phyloP scores from a whole-genome alignment of 805 yeast genomes.

The Metschnikowia cubensis region DNA sequence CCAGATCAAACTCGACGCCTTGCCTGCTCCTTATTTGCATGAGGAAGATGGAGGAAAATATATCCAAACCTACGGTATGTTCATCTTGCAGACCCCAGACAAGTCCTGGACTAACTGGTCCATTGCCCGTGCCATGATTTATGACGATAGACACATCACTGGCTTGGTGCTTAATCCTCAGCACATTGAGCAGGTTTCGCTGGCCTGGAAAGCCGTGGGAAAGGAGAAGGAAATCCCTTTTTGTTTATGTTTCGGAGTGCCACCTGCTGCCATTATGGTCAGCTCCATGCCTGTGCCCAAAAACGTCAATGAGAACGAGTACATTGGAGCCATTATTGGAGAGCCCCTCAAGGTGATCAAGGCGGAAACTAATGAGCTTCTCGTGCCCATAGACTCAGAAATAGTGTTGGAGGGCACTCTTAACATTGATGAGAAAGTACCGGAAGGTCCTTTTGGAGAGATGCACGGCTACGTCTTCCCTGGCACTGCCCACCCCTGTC shows the following conservation, averaged over 20 bases:
- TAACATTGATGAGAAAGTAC: conserved; percentile 11
- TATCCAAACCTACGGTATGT: conserved; percentile 27
- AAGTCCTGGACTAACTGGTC: conserved; percentile 26
- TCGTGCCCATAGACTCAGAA: conserved; percentile 23
- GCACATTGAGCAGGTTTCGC: conserved; percentile 22
- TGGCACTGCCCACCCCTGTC: conserved; percentile 22
- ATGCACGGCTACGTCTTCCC: conserved; percentile 26
- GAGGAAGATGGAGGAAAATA: conserved; percentile 23
- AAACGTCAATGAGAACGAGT: conserved; percentile 20
- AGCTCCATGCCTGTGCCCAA: conserved; percentile 37
- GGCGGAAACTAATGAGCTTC: conserved; percentile 20
- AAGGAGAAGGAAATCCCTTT: conserved; percentile 21
- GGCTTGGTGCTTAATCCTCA: conserved; percentile 25
- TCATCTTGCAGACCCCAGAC: conserved; percentile 23
- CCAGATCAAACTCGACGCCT: conserved; percentile 15
- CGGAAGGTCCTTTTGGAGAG: conserved; percentile 29
- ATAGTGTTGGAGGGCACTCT: conserved; percentile 25
- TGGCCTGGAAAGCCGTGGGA: conserved; percentile 20
- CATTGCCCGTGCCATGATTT: conserved; percentile 25
- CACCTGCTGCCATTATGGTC: conserved; percentile 26
- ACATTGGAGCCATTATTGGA: conserved; percentile 23
- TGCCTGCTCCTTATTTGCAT: conserved; percentile 22
- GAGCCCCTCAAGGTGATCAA: conserved; percentile 22
- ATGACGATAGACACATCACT: conserved; percentile 19
- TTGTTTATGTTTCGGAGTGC: conserved; percentile 25